Percentiles rank a stretch among this genome's conserved stretches.
Evolutionary conservation across 345 rosid genomes (phyloP).

Genomic region (Aquilaria sinensis): DNA sequence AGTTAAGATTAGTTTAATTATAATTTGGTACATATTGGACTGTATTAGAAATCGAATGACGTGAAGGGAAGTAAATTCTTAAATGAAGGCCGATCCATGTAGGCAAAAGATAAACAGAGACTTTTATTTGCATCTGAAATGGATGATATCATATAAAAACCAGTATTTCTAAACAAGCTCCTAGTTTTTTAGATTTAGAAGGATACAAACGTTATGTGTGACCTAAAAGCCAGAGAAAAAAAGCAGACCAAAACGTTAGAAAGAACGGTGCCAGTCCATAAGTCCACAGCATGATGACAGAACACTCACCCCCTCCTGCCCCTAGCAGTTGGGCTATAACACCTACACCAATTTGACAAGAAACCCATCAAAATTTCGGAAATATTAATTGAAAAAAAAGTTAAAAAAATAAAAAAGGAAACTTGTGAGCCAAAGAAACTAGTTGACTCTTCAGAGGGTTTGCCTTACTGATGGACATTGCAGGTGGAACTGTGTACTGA

Average conservation of each 20-base stretch:
- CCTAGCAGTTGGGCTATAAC: slow-evolving; percentile 25
- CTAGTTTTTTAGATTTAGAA: too few relatives aligned
- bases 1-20: too few relatives aligned
- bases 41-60: too few relatives aligned
- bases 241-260: slow-evolving; percentile 29
- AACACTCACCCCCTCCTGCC: slow-evolving; percentile 31
- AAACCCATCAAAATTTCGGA: not conserved
- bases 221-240: slow-evolving; percentile 29
- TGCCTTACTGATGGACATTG: slow-evolving; percentile 21
- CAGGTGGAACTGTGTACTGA: slow-evolving; percentile 29
- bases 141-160: too few relatives aligned
- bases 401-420: not conserved
- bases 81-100: too few relatives aligned
- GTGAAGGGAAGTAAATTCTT: too few relatives aligned
- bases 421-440: too few relatives aligned
- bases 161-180: too few relatives aligned
- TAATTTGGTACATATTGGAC: too few relatives aligned
- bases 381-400: not conserved
- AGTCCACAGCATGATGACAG: slow-evolving; percentile 32
- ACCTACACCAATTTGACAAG: slow-evolving; percentile 18
- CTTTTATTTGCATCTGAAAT: too few relatives aligned
- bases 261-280: slow-evolving; percentile 20
- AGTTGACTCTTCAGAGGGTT: too few relatives aligned
- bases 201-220: not conserved
- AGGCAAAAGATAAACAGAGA: too few relatives aligned